These are phyloP conservation scores for Dysphania ambrosioides DNA, from an alignment of 148 eudicot genomes.

Conservation along the genomic window DNA sequence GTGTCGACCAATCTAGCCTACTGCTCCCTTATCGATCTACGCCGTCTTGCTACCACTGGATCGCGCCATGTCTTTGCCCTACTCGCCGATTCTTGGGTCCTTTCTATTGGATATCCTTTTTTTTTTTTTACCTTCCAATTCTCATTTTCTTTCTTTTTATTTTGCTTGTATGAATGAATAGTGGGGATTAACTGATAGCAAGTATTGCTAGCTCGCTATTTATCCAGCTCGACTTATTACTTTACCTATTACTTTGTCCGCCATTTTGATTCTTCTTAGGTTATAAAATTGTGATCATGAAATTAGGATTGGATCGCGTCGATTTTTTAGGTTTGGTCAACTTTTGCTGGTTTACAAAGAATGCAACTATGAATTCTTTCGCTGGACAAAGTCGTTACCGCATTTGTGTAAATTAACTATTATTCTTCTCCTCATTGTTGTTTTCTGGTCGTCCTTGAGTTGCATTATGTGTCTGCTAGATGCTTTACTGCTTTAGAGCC, in stretches of 20 bases:
- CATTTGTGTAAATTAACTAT: too few species aligned
- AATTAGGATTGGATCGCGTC: too few species aligned
- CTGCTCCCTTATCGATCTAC: conserved; percentile 38
- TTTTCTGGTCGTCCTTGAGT: neutral
- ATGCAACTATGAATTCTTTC: neutral
- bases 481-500: neutral
- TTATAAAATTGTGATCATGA: neutral
- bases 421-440: neutral
- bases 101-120: neutral
- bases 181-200: too few species aligned
- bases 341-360: neutral
- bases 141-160: neutral
- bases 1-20: conserved; percentile 59
- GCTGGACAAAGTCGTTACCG: neutral
- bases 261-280: too few species aligned
- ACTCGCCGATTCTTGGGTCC: conserved; percentile 9
- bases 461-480: neutral
- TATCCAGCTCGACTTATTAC: too few species aligned
- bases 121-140: neutral
- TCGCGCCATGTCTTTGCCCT: neutral
- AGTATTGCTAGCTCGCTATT: too few species aligned
- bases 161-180: too few species aligned
- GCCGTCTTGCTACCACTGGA: neutral
- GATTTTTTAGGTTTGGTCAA: too few species aligned
- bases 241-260: too few species aligned